These are phyloP conservation scores for Paxillus rubicundulus DNA, from an alignment of 768 basidiomycete species.

Conservation along the genomic window DNA sequence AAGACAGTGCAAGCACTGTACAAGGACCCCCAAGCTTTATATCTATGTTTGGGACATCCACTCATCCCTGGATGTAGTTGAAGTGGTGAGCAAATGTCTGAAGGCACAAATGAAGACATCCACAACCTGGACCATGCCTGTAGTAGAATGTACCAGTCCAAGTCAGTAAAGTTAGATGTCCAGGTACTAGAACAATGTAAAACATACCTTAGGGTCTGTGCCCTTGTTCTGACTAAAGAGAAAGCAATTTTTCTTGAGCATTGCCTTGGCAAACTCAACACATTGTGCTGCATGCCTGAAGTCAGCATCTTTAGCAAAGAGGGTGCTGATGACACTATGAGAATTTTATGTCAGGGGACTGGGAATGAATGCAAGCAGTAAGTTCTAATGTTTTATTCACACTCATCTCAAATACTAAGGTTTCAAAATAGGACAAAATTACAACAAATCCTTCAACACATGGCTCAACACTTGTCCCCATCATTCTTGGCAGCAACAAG, in stretches of 20 bases:
- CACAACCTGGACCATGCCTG: constrained; percentile 7
- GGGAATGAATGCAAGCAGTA: no score
- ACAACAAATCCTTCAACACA: no score
- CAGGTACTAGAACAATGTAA: background rate
- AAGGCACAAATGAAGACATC: constrained; percentile 8
- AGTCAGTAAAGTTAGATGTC: background rate
- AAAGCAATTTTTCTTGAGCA: background rate
- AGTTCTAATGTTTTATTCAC: no score
- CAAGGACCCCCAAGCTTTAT: background rate
- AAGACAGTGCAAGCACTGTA: constrained; percentile 9
- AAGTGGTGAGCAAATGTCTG: constrained; percentile 12
- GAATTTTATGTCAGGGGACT: no score
- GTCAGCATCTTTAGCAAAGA: background rate
- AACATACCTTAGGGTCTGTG: background rate
- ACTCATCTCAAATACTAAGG: no score
- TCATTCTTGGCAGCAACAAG: no score
- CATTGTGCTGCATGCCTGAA: background rate
- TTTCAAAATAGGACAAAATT: no score
- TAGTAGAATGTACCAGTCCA: background rate
- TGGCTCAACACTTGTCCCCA: no score
- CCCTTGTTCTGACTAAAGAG: background rate
- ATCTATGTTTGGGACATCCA: constrained; percentile 4
- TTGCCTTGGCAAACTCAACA: background rate
- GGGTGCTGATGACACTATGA: background rate
- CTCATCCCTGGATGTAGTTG: constrained; percentile 8